Evolutionary conservation across 2,329 filamentous ascomycete species (phyloP).

Genomic region (Alternaria ethzedia): DNA sequence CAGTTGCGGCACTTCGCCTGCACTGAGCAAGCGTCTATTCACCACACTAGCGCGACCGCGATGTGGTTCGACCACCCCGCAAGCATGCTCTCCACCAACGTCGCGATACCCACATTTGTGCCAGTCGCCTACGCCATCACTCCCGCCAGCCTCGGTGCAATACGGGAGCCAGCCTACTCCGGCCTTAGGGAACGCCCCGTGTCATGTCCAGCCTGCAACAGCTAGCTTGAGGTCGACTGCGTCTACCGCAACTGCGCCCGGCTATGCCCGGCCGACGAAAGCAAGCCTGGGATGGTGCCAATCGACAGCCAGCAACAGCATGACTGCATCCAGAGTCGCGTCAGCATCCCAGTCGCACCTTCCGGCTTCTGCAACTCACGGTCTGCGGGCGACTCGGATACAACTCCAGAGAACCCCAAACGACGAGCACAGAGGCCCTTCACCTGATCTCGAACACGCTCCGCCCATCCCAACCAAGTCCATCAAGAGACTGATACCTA

Average conservation of each 20-base stretch:
- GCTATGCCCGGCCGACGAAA: not conserved
- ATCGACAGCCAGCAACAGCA: not conserved
- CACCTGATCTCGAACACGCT: not conserved
- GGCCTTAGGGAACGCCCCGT: too few species aligned
- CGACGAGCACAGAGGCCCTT: not conserved
- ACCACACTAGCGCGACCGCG: not conserved
- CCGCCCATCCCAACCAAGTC: not conserved
- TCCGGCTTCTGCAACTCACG: not conserved
- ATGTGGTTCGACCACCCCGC: accelerated
- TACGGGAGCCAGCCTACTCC: not conserved
- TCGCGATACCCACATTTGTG: too few species aligned
- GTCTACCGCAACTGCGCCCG: not conserved
- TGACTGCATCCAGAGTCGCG: not conserved
- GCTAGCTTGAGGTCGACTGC: not conserved
- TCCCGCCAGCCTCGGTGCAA: too few species aligned
- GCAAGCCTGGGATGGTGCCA: not conserved
- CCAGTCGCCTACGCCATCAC: not conserved
- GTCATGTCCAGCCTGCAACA: not conserved
- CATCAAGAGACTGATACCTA: not conserved
- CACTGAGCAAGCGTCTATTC: not conserved
- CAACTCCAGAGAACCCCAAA: not conserved
- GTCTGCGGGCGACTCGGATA: not conserved
- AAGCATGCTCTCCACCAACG: not conserved
- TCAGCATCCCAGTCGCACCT: not conserved
- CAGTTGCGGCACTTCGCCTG: not conserved